phyloP scores from a whole-genome alignment of 176 grass and related monocot species.

The Oryza punctata region DNA sequence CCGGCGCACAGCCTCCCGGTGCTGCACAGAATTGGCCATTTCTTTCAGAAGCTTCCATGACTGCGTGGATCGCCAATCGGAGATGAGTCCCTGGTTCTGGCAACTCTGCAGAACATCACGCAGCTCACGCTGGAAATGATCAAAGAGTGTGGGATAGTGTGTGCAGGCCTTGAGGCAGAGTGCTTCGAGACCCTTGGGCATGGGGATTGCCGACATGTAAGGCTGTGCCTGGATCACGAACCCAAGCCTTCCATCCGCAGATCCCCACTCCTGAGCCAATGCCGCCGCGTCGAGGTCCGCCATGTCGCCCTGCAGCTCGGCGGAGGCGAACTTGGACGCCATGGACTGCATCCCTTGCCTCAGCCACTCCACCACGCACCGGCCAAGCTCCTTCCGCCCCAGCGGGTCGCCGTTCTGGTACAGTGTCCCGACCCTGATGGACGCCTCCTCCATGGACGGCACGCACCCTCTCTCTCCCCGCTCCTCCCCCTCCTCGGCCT shows the following conservation, averaged over 20 bases:
- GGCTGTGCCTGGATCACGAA: conserved; percentile 90
- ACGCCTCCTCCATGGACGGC: conserved; percentile 68
- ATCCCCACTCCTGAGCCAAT: conserved; percentile 37
- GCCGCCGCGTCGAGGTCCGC: conserved; percentile 38
- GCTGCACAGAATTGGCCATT: conserved; percentile 70
- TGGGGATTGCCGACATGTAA: conserved; percentile 71
- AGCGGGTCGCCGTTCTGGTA: conserved; percentile 80
- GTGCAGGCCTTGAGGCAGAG: conserved; percentile 95
- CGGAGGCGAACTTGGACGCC: conserved; percentile 69
- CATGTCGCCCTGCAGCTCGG: conserved; percentile 74
- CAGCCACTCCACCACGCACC: conserved; percentile 78
- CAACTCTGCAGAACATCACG: conserved; percentile 54
- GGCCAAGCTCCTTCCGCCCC: conserved; percentile 77
- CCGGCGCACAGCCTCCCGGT: conserved; percentile 52
- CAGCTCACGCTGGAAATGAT: conserved; percentile 95
- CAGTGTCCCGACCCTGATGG: conserved; percentile 68
- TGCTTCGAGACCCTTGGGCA: conserved; percentile 87
- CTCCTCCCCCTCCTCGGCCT: conserved; percentile 35
- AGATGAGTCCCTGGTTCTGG: conserved; percentile 53
- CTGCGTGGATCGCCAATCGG: conserved; percentile 49
- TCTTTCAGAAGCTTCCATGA: conserved; percentile 87
- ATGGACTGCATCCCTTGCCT: conserved; percentile 84
- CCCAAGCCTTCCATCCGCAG: conserved; percentile 44
- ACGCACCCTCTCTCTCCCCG: conserved; percentile 49
- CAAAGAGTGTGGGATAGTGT: conserved; percentile 88